These are phyloP conservation scores for Melastoma candidum DNA, from an alignment of 441 rosid genomes.

Conservation along the genomic window DNA sequence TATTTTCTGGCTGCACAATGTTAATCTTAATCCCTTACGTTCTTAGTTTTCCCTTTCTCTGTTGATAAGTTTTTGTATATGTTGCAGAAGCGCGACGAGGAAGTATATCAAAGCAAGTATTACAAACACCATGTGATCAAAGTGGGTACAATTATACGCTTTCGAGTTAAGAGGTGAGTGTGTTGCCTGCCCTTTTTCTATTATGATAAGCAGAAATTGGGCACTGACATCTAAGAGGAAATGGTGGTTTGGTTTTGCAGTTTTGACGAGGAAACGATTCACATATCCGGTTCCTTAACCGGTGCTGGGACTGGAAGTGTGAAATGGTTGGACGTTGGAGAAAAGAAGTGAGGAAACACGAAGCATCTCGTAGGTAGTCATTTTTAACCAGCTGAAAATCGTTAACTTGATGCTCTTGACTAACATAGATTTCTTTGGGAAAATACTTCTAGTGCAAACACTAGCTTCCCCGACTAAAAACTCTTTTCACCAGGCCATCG, in stretches of 20 bases:
- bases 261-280: conserved; percentile 69
- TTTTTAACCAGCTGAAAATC: conserved; percentile 1
- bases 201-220: no score
- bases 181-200: neutral
- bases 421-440: neutral
- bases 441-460: neutral
- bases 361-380: conserved; percentile 21
- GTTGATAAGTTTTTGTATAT: conserved; percentile 1
- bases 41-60: no score
- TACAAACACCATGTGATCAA: conserved; percentile 51
- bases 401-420: neutral
- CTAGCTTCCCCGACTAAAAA: no score
- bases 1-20: no score
- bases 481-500: no score
- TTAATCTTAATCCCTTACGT: no score
- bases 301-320: conserved; percentile 52
- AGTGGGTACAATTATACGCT: conserved; percentile 59
- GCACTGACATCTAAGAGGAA: no score
- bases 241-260: conserved; percentile 25
- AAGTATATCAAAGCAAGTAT: conserved; percentile 40
- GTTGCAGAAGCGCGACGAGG: conserved; percentile 47
- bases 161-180: conserved; percentile 62
- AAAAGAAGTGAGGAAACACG: no score
- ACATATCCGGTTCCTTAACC: conserved; percentile 59
- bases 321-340: conserved; percentile 27